phyloP scores from a whole-genome alignment of 1,284 basidiomycete species.

The Malassezia sp. region DNA sequence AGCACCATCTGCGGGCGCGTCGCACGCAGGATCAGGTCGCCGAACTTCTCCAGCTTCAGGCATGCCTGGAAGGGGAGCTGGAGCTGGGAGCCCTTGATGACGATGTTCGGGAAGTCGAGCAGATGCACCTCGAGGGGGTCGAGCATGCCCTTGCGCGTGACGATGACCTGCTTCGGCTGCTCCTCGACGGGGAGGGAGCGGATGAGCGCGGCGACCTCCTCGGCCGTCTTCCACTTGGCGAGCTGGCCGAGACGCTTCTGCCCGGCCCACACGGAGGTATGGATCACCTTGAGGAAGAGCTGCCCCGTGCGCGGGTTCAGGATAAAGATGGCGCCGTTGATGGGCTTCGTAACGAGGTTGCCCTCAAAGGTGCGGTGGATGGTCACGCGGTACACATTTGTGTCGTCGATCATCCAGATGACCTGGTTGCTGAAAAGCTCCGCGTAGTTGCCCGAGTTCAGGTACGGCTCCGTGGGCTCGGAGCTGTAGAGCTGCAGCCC shows the following conservation, averaged over 20 bases:
- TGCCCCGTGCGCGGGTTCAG: conserved; percentile 98
- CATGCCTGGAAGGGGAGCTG: conserved; percentile 98
- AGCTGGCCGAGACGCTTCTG: conserved; percentile 99
- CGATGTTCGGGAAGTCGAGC: conserved; percentile 97
- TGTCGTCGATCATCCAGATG: conserved; percentile 99
- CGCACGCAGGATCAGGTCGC: conserved; percentile 89
- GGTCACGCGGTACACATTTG: conserved; percentile 97
- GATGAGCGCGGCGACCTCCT: conserved; percentile 96
- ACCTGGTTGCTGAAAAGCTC: conserved; percentile 99
- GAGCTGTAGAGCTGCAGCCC: conserved; percentile 96
- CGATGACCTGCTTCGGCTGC: conserved; percentile 98
- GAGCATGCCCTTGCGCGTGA: conserved; percentile 98
- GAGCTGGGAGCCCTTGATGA: conserved; percentile 97
- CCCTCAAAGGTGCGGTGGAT: conserved; percentile 99
- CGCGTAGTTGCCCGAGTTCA: conserved; percentile 92
- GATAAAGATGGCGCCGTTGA: conserved; percentile 99
- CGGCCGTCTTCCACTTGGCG: conserved; percentile 99
- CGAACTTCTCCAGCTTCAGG: conserved; percentile 99
- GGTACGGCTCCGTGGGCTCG: conserved; percentile 95
- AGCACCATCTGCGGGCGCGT: conserved; percentile 99
- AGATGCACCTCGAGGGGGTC: conserved; percentile 81
- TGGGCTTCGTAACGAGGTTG: conserved; percentile 98
- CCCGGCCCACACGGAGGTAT: conserved; percentile 98
- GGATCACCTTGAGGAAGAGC: conserved; percentile 96
- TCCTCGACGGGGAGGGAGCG: conserved; percentile 96